phyloP scores from a whole-genome alignment of 23 red algal genomes.

The Gracilaria domingensis region DNA sequence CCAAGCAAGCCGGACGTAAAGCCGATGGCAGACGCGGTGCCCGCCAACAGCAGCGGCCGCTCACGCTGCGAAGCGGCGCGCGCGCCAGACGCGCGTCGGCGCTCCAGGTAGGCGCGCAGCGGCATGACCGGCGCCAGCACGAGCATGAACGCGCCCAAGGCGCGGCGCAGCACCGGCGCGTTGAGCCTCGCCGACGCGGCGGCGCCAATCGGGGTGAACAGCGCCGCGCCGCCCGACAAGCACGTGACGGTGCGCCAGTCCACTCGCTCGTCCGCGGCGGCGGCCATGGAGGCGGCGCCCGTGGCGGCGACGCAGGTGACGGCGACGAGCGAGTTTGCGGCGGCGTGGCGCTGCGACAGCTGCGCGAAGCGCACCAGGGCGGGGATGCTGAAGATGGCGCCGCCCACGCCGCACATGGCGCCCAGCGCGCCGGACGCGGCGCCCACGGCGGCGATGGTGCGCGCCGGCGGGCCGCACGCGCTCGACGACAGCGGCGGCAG shows the following conservation, averaged over 20 bases:
- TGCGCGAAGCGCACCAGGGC: constrained; percentile 59
- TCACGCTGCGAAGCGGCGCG: neutral
- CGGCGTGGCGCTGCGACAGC: constrained; percentile 73
- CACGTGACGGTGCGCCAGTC: constrained; percentile 52
- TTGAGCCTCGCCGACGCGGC: constrained; percentile 35
- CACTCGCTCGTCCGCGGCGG: constrained; percentile 16
- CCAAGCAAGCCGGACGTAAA: constrained; percentile 87
- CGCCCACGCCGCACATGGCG: constrained; percentile 81
- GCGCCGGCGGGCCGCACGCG: neutral
- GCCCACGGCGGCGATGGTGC: constrained; percentile 30
- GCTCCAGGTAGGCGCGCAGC: constrained; percentile 41
- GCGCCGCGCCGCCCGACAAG: constrained; percentile 35
- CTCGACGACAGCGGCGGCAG: neutral
- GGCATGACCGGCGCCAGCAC: constrained; percentile 77
- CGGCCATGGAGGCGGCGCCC: constrained; percentile 47
- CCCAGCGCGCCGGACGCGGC: constrained; percentile 73
- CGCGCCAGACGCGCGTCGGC: neutral
- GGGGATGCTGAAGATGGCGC: constrained; percentile 88
- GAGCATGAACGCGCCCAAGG: constrained; percentile 82
- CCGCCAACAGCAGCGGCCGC: constrained; percentile 35
- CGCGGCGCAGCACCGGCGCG: constrained; percentile 62
- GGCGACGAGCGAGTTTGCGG: constrained; percentile 75
- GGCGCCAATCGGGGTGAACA: constrained; percentile 77
- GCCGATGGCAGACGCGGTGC: constrained; percentile 49
- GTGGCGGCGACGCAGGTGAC: constrained; percentile 73